Percentiles rank a stretch among this genome's conserved stretches.
Evolutionary conservation across 306 rosid genomes (phyloP).

Genomic region (Dalbergia cochinchinensis): DNA sequence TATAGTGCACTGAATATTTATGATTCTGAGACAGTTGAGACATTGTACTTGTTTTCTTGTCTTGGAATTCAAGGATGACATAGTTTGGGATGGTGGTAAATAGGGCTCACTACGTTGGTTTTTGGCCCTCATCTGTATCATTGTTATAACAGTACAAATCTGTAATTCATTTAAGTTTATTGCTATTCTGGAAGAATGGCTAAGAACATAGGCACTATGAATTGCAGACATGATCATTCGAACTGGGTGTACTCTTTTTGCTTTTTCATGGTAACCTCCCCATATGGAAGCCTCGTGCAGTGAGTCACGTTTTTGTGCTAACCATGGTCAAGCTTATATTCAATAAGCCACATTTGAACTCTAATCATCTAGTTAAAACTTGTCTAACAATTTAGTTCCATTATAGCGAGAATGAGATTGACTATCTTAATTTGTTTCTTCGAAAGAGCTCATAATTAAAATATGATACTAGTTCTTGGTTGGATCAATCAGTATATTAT

Average conservation of each 20-base stretch:
- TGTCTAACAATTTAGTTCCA: no score
- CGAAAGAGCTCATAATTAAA: no score
- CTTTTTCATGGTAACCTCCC: not conserved
- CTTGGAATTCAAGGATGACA: conserved; percentile 9
- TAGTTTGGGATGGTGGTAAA: conserved; percentile 11
- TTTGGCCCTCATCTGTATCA: not conserved
- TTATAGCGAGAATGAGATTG: no score
- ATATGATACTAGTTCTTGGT: no score
- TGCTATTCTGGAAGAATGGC: not conserved
- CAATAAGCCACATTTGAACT: no score
- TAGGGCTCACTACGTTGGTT: not conserved
- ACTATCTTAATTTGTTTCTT: no score
- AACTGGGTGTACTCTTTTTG: not conserved
- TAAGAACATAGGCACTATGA: not conserved
- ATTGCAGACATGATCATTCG: not conserved
- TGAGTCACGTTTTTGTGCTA: no score
- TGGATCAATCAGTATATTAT: no score
- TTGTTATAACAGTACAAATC: not conserved
- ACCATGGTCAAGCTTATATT: not conserved
- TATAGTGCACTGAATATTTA: conserved; percentile 25
- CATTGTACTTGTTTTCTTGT: conserved; percentile 2
- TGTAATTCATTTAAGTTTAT: not conserved
- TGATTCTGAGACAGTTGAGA: conserved; percentile 34
- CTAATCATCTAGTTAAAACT: no score
- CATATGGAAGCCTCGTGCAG: no score